Base-by-base conservation (phyloP, 1,284 basidiomycete species). In the Pyrrhoderma lamaoense region DNA sequence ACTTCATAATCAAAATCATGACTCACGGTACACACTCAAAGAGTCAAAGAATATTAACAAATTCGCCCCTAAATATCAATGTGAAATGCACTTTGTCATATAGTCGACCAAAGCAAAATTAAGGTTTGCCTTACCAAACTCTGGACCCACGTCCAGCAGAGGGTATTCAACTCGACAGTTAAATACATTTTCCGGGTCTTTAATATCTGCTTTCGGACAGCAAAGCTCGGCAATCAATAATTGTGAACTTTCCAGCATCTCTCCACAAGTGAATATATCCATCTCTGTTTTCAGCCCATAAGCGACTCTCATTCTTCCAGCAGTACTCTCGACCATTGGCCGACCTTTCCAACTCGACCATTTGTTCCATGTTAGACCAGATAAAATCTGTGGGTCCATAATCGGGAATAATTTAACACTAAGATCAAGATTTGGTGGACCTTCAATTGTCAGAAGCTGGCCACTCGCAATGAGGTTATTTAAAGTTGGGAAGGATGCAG, bases 371-470 rank as follows among this genome's bases (percentile, higher is more conserved):
- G 18, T 18, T 11, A 31, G 27, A 5, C 27, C 27, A 11, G 27
- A 5, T 5, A 31, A 31, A 31, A 31, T 11, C 7, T 44, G 11
- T 7, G 18, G 11, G 22, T 14, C 42, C 18, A 7, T 14, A 8
- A 21, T 36, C 13, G 19, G 21, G 13, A 38, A 21, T 11, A 19
- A 48, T 3, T 38, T 8, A 19, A 5, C 2, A 5, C 37, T 48
- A 5, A 31, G 27, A 5, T 31, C 11, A 5, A 31, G 5, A 18
- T n/a, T 13, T 8, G 46, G 34, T 21, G 46, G 19, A 37, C 35
- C 46, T 31, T 48, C 46, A 37, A 48, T 39, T 19, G 46, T 48
- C 14, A 48, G 37, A 31, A 31, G 27, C 27, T 11, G 27, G 27
- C 11, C 11, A 31, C 27, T n/a, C 11, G n/a, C 3, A 8, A 35